phyloP scores from a whole-genome alignment of 805 yeast genomes.

The Kodamaea leandrae region DNA sequence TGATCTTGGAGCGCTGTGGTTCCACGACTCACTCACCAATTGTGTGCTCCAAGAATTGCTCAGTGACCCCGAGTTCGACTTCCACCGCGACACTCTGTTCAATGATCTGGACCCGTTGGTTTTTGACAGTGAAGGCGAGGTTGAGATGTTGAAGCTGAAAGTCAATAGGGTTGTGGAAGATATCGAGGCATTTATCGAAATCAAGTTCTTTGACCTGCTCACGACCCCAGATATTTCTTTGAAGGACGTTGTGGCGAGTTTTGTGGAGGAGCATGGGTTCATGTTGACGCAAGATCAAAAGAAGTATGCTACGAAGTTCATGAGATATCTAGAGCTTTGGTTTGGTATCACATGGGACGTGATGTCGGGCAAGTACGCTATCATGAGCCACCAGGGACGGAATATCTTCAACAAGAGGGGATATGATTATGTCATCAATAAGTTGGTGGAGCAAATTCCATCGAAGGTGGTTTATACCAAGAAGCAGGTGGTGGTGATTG shows the following conservation, averaged over 20 bases:
- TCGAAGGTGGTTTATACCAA: conserved; percentile 35
- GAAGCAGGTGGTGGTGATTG: conserved; percentile 41
- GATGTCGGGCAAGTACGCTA: conserved; percentile 65
- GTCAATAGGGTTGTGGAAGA: conserved; percentile 48
- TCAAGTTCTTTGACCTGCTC: conserved; percentile 50
- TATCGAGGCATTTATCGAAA: conserved; percentile 55
- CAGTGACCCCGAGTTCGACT: conserved; percentile 16
- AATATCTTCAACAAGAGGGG: conserved; percentile 68
- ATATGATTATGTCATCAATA: conserved; percentile 50
- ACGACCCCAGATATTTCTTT: conserved; percentile 53
- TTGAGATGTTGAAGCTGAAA: conserved; percentile 29
- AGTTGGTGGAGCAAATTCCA: conserved; percentile 39
- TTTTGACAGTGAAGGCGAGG: conserved; percentile 30
- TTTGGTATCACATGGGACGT: conserved; percentile 69
- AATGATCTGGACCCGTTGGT: conserved; percentile 44
- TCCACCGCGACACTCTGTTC: conserved; percentile 36
- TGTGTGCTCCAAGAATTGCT: conserved; percentile 30
- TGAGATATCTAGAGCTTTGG: conserved; percentile 71
- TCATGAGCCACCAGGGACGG: conserved; percentile 74
- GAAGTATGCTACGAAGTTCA: conserved; percentile 47
- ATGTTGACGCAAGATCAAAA: conserved; percentile 53
- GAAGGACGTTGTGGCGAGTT: conserved; percentile 46
- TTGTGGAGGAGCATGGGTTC: conserved; percentile 43
- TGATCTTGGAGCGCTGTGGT: conserved; percentile 93
- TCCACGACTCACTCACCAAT: conserved; percentile 76